phyloP scores from a whole-genome alignment of 768 basidiomycete species.

The Psilocybe cubensis region DNA sequence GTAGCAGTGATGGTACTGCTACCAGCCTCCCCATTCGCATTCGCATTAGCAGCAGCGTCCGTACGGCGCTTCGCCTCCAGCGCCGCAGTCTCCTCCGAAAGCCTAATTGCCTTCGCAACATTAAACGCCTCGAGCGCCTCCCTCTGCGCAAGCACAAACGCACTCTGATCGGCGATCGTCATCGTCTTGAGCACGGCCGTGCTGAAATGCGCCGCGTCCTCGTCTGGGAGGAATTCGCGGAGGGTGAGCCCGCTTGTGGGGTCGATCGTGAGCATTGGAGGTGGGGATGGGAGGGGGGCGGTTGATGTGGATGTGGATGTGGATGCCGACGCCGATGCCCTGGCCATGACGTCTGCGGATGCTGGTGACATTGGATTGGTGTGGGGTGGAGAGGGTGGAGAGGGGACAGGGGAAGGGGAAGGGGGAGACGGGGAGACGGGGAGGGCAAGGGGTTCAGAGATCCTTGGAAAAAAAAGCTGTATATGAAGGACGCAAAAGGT shows the following conservation, averaged over 20 bases:
- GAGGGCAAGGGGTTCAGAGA: no score
- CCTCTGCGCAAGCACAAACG: constrained; percentile 31
- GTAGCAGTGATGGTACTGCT: no score
- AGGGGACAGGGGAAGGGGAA: not conserved
- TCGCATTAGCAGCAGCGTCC: constrained; percentile 5
- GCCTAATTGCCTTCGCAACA: constrained; percentile 28
- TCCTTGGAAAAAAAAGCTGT: not conserved
- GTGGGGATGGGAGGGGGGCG: constrained; percentile 3
- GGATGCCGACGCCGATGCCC: not conserved
- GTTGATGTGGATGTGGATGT: constrained; percentile 5
- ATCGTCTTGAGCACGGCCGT: constrained; percentile 16
- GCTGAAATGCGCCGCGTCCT: constrained; percentile 20
- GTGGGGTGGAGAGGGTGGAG: not conserved
- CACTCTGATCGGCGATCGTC: constrained; percentile 25
- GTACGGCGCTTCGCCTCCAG: constrained; percentile 19
- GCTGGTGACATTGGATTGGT: constrained; percentile 17
- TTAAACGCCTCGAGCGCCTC: constrained; percentile 33
- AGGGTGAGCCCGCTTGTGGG: constrained; percentile 16
- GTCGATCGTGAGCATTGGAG: constrained; percentile 11
- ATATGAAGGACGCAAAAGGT: not conserved
- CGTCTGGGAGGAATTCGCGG: constrained; percentile 26
- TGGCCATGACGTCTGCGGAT: constrained; percentile 15
- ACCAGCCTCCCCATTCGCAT: no score
- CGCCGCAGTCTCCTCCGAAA: constrained; percentile 30
- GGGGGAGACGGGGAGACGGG: not conserved